These are phyloP conservation scores for Dictyostelium intermedium DNA, from an alignment of 78 protist species.

Conservation along the genomic window DNA sequence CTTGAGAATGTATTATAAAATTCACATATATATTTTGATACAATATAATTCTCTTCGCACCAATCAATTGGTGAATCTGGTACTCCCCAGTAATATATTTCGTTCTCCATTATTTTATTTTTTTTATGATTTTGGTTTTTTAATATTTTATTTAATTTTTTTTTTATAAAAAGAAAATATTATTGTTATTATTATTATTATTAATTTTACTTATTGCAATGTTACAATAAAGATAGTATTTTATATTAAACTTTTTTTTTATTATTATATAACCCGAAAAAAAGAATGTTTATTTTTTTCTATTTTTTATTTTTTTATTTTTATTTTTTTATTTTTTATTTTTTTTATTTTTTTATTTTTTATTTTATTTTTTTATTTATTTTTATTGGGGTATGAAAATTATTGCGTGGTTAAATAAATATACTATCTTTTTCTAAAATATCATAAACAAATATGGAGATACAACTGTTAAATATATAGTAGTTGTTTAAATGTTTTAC, in stretches of 20 bases:
- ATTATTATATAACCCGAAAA: neutral
- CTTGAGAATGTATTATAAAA: constrained; percentile 67
- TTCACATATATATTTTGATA: constrained; percentile 74
- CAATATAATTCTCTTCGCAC: constrained; percentile 67
- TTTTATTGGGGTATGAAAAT: neutral
- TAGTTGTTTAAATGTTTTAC: neutral
- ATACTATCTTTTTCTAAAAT: neutral
- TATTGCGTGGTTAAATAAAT: neutral
- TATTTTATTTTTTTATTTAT: neutral
- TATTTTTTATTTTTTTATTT: neutral
- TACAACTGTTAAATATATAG: neutral
- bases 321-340: neutral
- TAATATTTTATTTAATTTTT: neutral
- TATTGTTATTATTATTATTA: neutral
- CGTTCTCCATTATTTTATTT: neutral
- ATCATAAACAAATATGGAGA: neutral
- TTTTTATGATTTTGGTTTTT: neutral
- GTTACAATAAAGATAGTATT: neutral
- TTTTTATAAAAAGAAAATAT: no score
- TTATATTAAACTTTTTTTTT: neutral
- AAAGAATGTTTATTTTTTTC: no score
- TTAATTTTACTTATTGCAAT: neutral
- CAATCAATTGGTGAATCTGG: constrained; percentile 76
- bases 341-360: neutral
- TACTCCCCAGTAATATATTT: constrained; percentile 31